Evolutionary conservation across 1,139 yeast species (phyloP), one percentile per base, ranked within the genome.

Genomic region (Hyphopichia wangnamkhiaoensis): DNA sequence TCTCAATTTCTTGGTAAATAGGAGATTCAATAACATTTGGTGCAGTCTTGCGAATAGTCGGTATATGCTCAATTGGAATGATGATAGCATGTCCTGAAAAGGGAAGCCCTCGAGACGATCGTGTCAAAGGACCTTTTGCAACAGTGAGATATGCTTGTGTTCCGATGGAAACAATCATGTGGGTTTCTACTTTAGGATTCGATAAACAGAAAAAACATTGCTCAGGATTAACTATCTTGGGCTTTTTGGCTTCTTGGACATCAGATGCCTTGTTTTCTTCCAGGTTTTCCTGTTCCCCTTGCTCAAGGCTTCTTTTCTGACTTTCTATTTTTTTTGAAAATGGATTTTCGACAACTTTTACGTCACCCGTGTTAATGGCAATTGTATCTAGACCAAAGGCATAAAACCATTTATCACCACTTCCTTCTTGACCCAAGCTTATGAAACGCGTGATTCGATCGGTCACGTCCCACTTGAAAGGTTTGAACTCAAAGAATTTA

Each of bases 51-150:
- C 59, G 50, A 10, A 69, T 45, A 0, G 76, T 75, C 0, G 95
- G 76, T 7, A 72, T 65, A 58, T 91, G 98, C 9, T 82, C 80
- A 17, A 91, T 76, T 0, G 97, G 95, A n/a, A 89, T 80, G 7
- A 90, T 73, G 34, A 91, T 68, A 12, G 88, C 86, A 65, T 91
- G 97, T 0, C 95, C 96, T 0, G 95, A 79, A 53, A 87, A 82
- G 8, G 71, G 68, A 54, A 76, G 56, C 17, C 50, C 48, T 39
- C 60, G 56, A 42, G 57, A 58, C 2, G 83, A 74, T 31, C 74
- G 62, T 1, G 89, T 76, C 21, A 91, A 61, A 0, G 97, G 97
- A 0, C 98, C 98, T 53, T 87, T 89, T 0, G 96, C 95, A 13
- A 84, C 71, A 0, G 97, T 85, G 44, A 90, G 41, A 54, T 89